Conservation (phyloP, 345 rosid species). For the Acer saccharum region DNA sequence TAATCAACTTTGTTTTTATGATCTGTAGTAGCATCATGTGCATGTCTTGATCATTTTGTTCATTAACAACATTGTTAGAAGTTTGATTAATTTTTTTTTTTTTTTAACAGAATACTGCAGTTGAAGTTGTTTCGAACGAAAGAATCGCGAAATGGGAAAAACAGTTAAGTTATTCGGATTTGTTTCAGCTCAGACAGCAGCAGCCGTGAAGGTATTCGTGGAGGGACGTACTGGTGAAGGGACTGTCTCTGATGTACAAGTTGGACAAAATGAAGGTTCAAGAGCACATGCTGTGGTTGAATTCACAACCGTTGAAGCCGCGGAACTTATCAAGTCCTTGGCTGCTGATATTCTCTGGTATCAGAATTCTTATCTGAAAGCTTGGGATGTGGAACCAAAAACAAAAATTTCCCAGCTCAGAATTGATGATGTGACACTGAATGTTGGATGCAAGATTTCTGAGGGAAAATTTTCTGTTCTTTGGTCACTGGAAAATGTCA, state of each 20-base stretch:
- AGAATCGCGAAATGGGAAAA: slow-evolving; percentile 33
- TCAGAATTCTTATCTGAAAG: slow-evolving; percentile 26
- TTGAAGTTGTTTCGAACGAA: background rate
- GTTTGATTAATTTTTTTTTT: background rate
- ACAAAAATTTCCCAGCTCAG: slow-evolving; percentile 19
- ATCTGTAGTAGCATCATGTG: background rate
- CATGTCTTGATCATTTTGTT: background rate
- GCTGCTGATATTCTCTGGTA: slow-evolving; percentile 10
- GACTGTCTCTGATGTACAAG: slow-evolving; percentile 36
- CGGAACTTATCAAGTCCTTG: slow-evolving; percentile 23
- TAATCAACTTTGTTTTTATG: no score
- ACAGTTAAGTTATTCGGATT: slow-evolving; percentile 37
- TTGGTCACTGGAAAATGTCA: slow-evolving; percentile 36
- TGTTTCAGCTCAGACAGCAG: slow-evolving; percentile 22
- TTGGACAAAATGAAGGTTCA: slow-evolving; percentile 17
- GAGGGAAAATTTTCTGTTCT: slow-evolving; percentile 29
- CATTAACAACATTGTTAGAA: no score
- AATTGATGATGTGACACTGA: slow-evolving; percentile 29
- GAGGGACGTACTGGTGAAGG: slow-evolving; percentile 33
- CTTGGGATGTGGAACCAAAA: slow-evolving; percentile 26
- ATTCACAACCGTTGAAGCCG: slow-evolving; percentile 29
- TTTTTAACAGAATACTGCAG: background rate
- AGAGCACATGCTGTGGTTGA: slow-evolving; percentile 43
- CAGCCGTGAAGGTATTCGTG: slow-evolving; percentile 26
- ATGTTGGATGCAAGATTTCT: slow-evolving; percentile 45